phyloP scores from a whole-genome alignment of 139 green algal species.

The Raphidocelis subcapitata region DNA sequence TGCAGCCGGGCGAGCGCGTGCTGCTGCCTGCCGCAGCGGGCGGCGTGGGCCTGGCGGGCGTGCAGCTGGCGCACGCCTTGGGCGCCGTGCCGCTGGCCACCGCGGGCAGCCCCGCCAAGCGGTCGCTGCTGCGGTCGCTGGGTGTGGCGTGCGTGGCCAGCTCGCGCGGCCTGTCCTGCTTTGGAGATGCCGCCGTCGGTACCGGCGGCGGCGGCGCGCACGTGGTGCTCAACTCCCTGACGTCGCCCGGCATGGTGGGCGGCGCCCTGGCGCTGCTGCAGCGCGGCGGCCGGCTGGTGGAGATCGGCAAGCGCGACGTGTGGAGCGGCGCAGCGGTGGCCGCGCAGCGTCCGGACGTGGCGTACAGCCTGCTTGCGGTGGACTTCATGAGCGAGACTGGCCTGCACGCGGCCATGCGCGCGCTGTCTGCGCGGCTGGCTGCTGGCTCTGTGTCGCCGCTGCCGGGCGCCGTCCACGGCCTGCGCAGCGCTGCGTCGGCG shows the following conservation, averaged over 20 bases:
- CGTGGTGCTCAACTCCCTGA: slow-evolving; percentile 82
- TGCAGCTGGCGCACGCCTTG: slow-evolving; percentile 50
- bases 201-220: slow-evolving; percentile 40
- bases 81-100: slow-evolving; percentile 55
- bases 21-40: slow-evolving; percentile 80
- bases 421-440: slow-evolving; percentile 23
- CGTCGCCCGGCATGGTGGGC: slow-evolving; percentile 70
- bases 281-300: slow-evolving; percentile 63
- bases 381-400: slow-evolving; percentile 41
- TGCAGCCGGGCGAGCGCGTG: slow-evolving; percentile 43
- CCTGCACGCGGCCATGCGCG: slow-evolving; percentile 29
- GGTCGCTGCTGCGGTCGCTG: slow-evolving; percentile 55
- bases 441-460: slow-evolving; percentile 35
- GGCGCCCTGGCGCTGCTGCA: slow-evolving; percentile 53
- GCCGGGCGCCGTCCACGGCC: slow-evolving; percentile 32
- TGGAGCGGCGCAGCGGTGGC: slow-evolving; percentile 54
- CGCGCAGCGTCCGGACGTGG: slow-evolving; percentile 75
- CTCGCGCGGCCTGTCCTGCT: slow-evolving; percentile 38
- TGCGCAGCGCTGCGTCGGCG: slow-evolving; percentile 38
- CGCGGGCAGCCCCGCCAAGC: slow-evolving; percentile 71
- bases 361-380: slow-evolving; percentile 47
- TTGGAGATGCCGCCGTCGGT: slow-evolving; percentile 15
- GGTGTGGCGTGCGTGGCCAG: slow-evolving; percentile 39
- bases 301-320: slow-evolving; percentile 92
- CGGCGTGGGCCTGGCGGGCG: slow-evolving; percentile 76